A percentile compares a stretch with the other conserved stretches of the same genome.
Evolutionary conservation across 2,329 filamentous ascomycete species (phyloP).

Genomic region (Geosmithia putterillii): DNA sequence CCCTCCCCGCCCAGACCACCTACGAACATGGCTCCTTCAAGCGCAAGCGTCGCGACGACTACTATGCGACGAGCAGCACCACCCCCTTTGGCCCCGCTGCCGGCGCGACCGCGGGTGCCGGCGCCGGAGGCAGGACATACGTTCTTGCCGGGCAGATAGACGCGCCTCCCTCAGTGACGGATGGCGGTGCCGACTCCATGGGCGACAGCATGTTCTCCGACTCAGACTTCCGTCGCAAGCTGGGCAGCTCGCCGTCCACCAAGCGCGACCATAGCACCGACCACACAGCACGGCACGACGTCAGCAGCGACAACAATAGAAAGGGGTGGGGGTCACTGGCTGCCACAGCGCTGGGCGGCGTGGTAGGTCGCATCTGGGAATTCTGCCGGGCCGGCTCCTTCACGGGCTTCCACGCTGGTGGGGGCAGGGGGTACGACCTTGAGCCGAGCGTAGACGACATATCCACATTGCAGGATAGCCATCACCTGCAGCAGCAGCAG

Average conservation of each 20-base stretch:
- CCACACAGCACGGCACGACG: not conserved
- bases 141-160: conserved; percentile 41
- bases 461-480: not conserved
- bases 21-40: conserved; percentile 19
- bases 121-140: conserved; percentile 20
- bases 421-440: conserved; percentile 59
- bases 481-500: conserved; percentile 1
- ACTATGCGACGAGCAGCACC: conserved; percentile 6
- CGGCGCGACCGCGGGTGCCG: conserved; percentile 6
- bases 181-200: conserved; percentile 17
- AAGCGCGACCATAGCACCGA: conserved; percentile 14
- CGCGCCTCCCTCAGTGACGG: conserved; percentile 19
- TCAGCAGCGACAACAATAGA: conserved; percentile 13
- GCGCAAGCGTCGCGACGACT: conserved; percentile 30
- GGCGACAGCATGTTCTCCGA: conserved; percentile 46
- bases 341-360: conserved; percentile 49
- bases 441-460: conserved; percentile 11
- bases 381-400: conserved; percentile 70
- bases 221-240: conserved; percentile 38
- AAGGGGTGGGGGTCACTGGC: conserved; percentile 45
- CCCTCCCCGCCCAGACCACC: conserved; percentile 11
- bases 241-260: conserved; percentile 40
- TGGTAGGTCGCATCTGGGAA: conserved; percentile 70
- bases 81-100: conserved; percentile 7
- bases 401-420: conserved; percentile 76